Conservation (phyloP, 2,329 filamentous ascomycete species). For the Fusarium sp. region DNA sequence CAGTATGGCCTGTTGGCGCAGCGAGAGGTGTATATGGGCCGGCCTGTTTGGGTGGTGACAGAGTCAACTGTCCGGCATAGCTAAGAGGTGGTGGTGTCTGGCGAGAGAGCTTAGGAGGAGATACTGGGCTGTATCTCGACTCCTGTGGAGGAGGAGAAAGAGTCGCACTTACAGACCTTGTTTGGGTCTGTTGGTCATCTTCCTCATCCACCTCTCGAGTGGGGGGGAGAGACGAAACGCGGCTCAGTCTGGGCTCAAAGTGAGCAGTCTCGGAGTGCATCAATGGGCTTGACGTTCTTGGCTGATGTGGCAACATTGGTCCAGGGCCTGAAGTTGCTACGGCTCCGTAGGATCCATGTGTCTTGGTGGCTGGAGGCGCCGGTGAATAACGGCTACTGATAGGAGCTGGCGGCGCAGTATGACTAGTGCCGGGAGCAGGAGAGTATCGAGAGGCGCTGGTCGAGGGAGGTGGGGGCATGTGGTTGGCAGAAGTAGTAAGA, state of each 20-base stretch:
- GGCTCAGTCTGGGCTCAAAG: conserved; percentile 66
- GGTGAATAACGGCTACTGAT: conserved; percentile 66
- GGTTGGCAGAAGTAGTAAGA: conserved; percentile 54
- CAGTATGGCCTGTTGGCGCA: conserved; percentile 49
- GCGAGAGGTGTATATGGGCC: conserved; percentile 63
- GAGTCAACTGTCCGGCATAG: conserved; percentile 55
- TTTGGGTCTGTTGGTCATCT: conserved; percentile 52
- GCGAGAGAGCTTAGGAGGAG: conserved; percentile 51
- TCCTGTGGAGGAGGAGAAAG: conserved; percentile 48
- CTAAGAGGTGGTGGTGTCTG: conserved; percentile 65
- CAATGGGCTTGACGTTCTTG: conserved; percentile 74
- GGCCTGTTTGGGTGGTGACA: conserved; percentile 69
- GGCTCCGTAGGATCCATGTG: conserved; percentile 57
- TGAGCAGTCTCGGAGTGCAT: conserved; percentile 73
- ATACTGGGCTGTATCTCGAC: conserved; percentile 56
- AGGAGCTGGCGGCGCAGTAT: conserved; percentile 54
- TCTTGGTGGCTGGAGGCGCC: conserved; percentile 57
- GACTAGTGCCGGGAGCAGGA: conserved; percentile 59
- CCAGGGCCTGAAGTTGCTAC: conserved; percentile 55
- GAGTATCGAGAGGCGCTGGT: conserved; percentile 68
- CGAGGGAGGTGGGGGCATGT: conserved; percentile 50
- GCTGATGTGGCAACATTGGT: conserved; percentile 67
- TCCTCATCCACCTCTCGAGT: conserved; percentile 74
- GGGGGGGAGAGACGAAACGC: conserved; percentile 69
- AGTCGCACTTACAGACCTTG: conserved; percentile 46